These are phyloP conservation scores for Musa schizocarpa DNA, from an alignment of 176 grass and related monocot genomes.

Conservation along the genomic window DNA sequence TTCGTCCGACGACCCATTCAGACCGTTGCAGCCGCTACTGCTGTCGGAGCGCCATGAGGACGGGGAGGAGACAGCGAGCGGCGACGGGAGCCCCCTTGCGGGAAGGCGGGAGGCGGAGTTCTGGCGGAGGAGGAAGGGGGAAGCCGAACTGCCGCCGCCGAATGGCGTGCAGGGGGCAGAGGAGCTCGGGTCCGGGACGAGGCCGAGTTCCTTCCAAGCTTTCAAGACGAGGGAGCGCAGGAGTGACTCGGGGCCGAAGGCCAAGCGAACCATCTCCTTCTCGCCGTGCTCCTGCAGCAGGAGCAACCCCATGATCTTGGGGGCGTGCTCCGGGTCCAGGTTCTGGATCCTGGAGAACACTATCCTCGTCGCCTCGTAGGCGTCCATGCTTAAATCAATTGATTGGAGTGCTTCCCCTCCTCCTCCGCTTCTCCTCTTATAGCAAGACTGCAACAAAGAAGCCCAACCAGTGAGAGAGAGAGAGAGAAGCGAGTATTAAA, in stretches of 20 bases:
- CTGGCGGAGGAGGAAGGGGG: slow-evolving; percentile 48
- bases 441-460: slow-evolving; percentile 1
- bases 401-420: neutral
- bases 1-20: slow-evolving; percentile 34
- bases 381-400: slow-evolving; percentile 50
- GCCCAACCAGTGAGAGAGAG: neutral
- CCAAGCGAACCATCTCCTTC: slow-evolving; percentile 91
- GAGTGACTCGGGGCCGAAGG: slow-evolving; percentile 74
- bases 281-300: slow-evolving; percentile 87
- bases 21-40: slow-evolving; percentile 10
- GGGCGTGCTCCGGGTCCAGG: slow-evolving; percentile 78
- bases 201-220: slow-evolving; percentile 64
- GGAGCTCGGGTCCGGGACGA: slow-evolving; percentile 12
- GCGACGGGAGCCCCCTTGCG: slow-evolving; percentile 25
- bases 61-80: slow-evolving; percentile 54
- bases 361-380: slow-evolving; percentile 95
- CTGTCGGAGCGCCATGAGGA: slow-evolving; percentile 52
- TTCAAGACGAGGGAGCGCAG: slow-evolving; percentile 60
- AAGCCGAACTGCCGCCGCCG: neutral
- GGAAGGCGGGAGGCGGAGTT: slow-evolving; percentile 33
- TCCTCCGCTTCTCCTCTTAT: neutral
- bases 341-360: slow-evolving; percentile 91
- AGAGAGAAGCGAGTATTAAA: neutral
- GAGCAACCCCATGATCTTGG: slow-evolving; percentile 91
- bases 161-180: slow-evolving; percentile 42